Evolutionary conservation across 78 protist species (phyloP), one percentile per base, ranked within the genome.

Genomic region (Anaeramoeba flamelloides): DNA sequence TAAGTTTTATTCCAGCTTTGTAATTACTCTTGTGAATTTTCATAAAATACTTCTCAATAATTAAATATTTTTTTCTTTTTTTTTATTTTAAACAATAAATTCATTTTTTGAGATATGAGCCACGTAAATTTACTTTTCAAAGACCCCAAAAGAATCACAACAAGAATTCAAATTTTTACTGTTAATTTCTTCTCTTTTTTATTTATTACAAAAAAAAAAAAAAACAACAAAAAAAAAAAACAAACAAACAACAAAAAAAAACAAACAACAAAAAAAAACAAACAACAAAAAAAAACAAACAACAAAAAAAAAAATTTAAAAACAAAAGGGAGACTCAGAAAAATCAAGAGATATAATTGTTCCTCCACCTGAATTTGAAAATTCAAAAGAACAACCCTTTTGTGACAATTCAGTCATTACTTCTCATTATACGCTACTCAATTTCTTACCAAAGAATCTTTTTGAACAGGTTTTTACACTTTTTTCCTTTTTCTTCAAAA

Each of bases 351-450:
- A n/a, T n/a, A n/a, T n/a, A n/a, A n/a, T n/a, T n/a, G n/a, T n/a
- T n/a, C n/a, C n/a, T n/a, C n/a, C n/a, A n/a, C n/a, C n/a, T n/a
- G n/a, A n/a, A n/a, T n/a, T n/a, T n/a, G n/a, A n/a, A n/a, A n/a
- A n/a, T n/a, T n/a, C n/a, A n/a, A n/a, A n/a, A n/a, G n/a, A n/a
- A n/a, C n/a, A n/a, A n/a, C n/a, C n/a, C n/a, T n/a, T n/a, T n/a
- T n/a, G n/a, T n/a, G n/a, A n/a, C n/a, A 77, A 77, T 77, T n/a
- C 17, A 22, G 40, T 79, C 33, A 36, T 38, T 34, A 79, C 82
- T 31, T n/a, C 82, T 1, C 53, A 79, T 36, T 79, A 79, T 3
- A 32, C 34, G 1, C 64, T 8, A 1, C 64, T 36, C 75, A 79
- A 8, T 2, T 79, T 79, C 82, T 1, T 79, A 1, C 74, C 74